Percentiles rank a stretch among this genome's conserved stretches.
Conservation (phyloP, 768 basidiomycete genomes). For the Mycena sanguinolenta region DNA sequence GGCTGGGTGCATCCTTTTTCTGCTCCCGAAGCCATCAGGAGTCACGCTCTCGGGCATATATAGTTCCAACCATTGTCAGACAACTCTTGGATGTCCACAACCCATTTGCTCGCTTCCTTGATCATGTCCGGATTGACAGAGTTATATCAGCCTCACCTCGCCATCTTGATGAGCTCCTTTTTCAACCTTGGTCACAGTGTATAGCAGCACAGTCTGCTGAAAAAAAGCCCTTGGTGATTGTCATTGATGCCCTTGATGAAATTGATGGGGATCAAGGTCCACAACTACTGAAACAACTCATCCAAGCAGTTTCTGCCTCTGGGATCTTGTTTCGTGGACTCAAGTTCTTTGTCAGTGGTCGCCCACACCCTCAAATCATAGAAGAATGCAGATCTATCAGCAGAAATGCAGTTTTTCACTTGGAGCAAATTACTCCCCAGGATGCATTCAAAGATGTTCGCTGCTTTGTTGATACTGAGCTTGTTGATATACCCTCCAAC, state of each 20-base stretch:
- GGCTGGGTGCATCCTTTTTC: slow-evolving; percentile 5
- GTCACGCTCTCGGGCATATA: background rate
- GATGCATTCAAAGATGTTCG: background rate
- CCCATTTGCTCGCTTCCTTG: too few relatives aligned
- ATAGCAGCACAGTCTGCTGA: background rate
- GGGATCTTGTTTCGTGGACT: background rate
- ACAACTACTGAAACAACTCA: background rate
- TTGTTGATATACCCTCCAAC: background rate
- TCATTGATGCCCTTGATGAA: slow-evolving; percentile 1
- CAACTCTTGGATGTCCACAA: background rate
- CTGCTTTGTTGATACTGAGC: background rate
- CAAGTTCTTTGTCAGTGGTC: slow-evolving; percentile 1
- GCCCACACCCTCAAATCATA: background rate
- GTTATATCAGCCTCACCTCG: background rate
- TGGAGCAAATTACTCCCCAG: background rate
- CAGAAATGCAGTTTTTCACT: too few relatives aligned
- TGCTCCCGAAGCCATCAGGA: slow-evolving; percentile 6
- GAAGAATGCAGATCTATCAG: background rate
- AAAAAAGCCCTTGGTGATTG: background rate
- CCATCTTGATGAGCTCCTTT: background rate
- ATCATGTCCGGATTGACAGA: too few relatives aligned
- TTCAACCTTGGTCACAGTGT: background rate
- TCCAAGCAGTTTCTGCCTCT: background rate
- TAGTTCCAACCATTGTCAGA: slow-evolving; percentile 9
- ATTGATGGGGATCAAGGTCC: background rate